phyloP scores from a whole-genome alignment of 2,329 filamentous ascomycete species.

The Ophiostoma quercus region DNA sequence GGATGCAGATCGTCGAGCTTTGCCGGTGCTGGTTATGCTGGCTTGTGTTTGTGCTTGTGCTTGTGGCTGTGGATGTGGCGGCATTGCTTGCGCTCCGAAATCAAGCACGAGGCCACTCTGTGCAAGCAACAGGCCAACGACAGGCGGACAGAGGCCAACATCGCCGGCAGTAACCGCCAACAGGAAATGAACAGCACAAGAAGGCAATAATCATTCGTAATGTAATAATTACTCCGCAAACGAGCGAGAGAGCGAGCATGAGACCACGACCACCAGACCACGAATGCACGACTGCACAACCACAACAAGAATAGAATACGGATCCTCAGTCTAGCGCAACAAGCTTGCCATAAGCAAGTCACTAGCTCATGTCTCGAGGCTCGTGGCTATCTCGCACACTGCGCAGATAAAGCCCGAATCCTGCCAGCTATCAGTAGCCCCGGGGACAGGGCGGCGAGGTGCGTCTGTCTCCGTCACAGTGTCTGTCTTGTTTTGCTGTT shows the following conservation, averaged over 20 bases:
- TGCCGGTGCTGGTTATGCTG: background rate
- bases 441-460: background rate
- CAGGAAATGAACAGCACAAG: background rate
- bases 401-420: background rate
- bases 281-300: background rate
- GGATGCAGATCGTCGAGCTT: slow-evolving; percentile 7
- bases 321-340: background rate
- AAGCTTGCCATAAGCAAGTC: background rate
- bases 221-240: background rate
- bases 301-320: background rate
- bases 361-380: slow-evolving; percentile 1
- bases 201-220: too few species aligned
- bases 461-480: background rate
- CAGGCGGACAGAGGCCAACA: background rate
- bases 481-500: background rate
- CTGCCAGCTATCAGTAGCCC: background rate
- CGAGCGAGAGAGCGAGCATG: background rate
- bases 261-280: background rate
- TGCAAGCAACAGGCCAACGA: background rate
- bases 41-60: background rate
- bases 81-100: background rate
- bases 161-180: slow-evolving; percentile 7
- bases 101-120: background rate
- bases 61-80: background rate
- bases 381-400: background rate